Evolutionary conservation across 768 basidiomycete genomes (phyloP).

Genomic region (Macrolepiota albuminosa): DNA sequence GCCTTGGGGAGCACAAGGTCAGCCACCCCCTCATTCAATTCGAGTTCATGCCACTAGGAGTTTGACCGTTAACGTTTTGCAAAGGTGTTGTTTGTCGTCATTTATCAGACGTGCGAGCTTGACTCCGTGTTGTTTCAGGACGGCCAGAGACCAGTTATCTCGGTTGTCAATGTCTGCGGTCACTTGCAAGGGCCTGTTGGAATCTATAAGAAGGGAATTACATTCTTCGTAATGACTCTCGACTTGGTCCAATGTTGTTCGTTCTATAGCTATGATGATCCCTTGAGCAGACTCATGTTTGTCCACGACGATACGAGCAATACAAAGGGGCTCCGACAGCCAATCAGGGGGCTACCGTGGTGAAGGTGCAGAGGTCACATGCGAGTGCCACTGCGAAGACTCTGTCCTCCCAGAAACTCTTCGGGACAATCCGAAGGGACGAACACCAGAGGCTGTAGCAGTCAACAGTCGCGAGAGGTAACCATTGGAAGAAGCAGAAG

Average conservation of each 20-base stretch:
- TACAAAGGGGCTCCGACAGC: not conserved
- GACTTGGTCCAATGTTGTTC: no score
- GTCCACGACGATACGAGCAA: not conserved
- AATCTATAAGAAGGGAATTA: no score
- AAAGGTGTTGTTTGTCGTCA: not conserved
- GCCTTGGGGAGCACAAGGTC: not conserved
- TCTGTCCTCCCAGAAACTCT: no score
- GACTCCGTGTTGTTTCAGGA: not conserved
- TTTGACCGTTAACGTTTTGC: not conserved
- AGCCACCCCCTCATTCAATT: not conserved
- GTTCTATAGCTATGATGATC: not conserved
- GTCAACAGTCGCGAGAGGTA: not conserved
- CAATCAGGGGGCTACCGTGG: not conserved
- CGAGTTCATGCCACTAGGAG: not conserved
- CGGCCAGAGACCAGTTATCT: not conserved
- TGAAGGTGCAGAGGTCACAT: not conserved
- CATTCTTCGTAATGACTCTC: no score
- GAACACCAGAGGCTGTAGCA: not conserved
- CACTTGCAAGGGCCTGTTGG: not conserved
- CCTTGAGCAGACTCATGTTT: not conserved
- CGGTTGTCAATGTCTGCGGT: not conserved
- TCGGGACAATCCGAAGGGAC: no score
- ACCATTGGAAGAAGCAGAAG: not conserved
- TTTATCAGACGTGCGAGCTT: not conserved
- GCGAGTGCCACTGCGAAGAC: no score